phyloP scores from a whole-genome alignment of 228 moss, liverwort and hornwort species.

The Sphagnum magellanicum region DNA sequence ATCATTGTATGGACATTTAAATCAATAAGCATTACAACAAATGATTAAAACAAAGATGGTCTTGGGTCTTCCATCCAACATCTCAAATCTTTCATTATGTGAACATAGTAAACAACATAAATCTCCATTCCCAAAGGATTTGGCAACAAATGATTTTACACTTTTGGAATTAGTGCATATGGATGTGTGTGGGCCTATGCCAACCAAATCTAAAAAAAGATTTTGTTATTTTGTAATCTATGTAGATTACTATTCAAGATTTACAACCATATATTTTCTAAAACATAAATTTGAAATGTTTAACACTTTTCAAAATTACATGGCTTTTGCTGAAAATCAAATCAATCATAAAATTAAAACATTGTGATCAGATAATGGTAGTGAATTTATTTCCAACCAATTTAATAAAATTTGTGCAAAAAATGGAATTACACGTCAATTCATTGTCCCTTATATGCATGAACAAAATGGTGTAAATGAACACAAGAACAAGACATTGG shows the following conservation, averaged over 20 bases:
- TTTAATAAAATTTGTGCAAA: conserved; percentile 5
- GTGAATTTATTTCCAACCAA: background rate
- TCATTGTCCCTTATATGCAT: background rate
- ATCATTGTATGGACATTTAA: conserved; percentile 2
- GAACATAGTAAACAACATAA: background rate
- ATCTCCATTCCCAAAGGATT: background rate
- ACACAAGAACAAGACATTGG: background rate
- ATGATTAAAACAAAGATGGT: background rate
- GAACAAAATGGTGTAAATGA: background rate
- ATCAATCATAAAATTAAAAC: background rate
- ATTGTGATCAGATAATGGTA: background rate
- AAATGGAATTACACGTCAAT: background rate
- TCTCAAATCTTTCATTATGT: background rate
- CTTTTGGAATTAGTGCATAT: background rate
- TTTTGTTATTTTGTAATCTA: conserved; percentile 1
- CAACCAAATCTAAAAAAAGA: background rate
- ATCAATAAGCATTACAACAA: background rate
- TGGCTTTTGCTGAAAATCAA: conserved; percentile 1
- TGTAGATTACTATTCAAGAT: conserved; percentile 1
- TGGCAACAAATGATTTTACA: background rate
- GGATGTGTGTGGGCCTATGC: background rate
- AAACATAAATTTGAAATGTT: background rate
- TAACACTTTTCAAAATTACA: background rate
- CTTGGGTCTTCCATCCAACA: conserved; percentile 2
- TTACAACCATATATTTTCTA: background rate